Evolutionary conservation across 2,329 filamentous ascomycete species (phyloP), one percentile per base, ranked within the genome.

Genomic region (Pseudogymnoascus sp.): DNA sequence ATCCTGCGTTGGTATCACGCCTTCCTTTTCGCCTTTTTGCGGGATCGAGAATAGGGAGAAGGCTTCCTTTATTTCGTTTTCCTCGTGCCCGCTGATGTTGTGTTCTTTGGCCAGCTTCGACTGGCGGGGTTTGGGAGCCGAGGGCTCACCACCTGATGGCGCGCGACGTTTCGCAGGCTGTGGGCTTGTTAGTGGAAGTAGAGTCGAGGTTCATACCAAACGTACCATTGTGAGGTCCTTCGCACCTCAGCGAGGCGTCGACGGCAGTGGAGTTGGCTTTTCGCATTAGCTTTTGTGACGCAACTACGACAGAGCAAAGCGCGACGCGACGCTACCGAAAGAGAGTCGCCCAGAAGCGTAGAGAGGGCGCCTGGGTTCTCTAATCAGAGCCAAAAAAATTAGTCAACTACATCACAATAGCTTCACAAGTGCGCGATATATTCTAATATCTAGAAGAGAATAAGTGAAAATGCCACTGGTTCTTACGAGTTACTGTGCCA

Each of bases 71-170:
- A 99, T 96, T 77, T 97, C 92, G 69, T 84, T 82, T 77, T 97
- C 93, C 76, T 97, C 89, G 67, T 88, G 85, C 42, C 87, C 88
- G 13, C 86, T 88, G 72, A 97, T 86, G 74, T 92, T 88, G 81
- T 97, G 87, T 73, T 96, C 91, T 77, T 93, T 93, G 31, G 93
- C 93, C 70, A 97, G 90, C 75, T 92, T 96, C 64, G 93, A 96
- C 71, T 86, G 86, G 66, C 89, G 88, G 63, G 80, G 77, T 73
- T 78, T 75, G 33, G 78, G 63, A 26, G 65, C 64, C 1, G 66
- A 64, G 6, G 65, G 61, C 33, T 66, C 65, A 33, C 29, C 50
- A 35, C 50, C 50, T 14, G 50, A 56, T 19, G 67, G 63, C 14
- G 67, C 69, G 42, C 69, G 69, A 44, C 72, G 71, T 68, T 72